Percentiles rank a stretch among this genome's conserved stretches.
These are phyloP conservation scores for Fusarium subtropicale DNA, from an alignment of 2,329 filamentous ascomycete species.

Conservation along the genomic window DNA sequence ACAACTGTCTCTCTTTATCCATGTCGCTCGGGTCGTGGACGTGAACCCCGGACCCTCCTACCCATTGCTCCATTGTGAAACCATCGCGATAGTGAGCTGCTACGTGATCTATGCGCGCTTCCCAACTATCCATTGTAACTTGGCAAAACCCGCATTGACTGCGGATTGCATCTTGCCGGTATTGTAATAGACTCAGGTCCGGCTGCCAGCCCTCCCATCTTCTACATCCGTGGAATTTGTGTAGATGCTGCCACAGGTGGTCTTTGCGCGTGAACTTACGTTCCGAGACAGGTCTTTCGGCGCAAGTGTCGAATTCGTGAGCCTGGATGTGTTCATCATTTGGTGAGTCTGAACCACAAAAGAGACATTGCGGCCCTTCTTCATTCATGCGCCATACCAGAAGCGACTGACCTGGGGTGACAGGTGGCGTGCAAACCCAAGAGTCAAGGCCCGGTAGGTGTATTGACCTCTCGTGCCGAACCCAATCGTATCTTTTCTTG, in stretches of 20 bases:
- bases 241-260: constrained; percentile 56
- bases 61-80: constrained; percentile 47
- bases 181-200: constrained; percentile 51
- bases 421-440: constrained; percentile 63
- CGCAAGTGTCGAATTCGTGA: constrained; percentile 61
- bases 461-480: constrained; percentile 63
- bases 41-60: constrained; percentile 42
- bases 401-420: constrained; percentile 52
- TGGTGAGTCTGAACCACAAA: constrained; percentile 53
- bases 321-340: constrained; percentile 53
- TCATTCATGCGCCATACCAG: constrained; percentile 63
- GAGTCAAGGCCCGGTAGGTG: constrained; percentile 57
- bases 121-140: constrained; percentile 44
- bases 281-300: constrained; percentile 58
- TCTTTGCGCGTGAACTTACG: constrained; percentile 58
- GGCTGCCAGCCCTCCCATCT: constrained; percentile 62
- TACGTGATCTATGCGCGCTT: constrained; percentile 47
- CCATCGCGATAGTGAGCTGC: constrained; percentile 48
- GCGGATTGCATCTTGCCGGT: constrained; percentile 45
- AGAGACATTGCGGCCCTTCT: constrained; percentile 55
- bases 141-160: constrained; percentile 50
- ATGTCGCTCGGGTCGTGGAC: constrained; percentile 32
- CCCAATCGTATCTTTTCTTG: constrained; percentile 57
- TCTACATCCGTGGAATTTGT: constrained; percentile 60
- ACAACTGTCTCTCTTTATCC: constrained; percentile 9